These are phyloP conservation scores for Tulasnella sp. DNA, from an alignment of 768 basidiomycete species.

Conservation along the genomic window DNA sequence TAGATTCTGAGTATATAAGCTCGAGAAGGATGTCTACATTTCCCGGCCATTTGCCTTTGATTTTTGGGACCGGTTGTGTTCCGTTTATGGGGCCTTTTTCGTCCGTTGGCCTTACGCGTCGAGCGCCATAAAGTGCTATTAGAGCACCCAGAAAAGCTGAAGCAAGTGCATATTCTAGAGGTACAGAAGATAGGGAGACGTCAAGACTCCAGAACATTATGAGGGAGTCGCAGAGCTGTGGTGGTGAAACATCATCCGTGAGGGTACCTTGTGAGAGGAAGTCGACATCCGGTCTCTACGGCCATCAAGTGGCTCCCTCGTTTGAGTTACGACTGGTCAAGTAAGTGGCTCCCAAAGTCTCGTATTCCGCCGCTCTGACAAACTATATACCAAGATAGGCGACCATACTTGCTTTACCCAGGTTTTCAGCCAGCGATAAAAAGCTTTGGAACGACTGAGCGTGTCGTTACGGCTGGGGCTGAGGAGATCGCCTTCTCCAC, in stretches of 20 bases:
- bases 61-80: conserved; percentile 53
- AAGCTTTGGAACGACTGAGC: neutral
- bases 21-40: conserved; percentile 64
- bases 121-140: neutral
- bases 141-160: neutral
- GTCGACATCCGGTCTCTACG: conserved; percentile 7
- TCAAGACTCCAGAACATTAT: neutral
- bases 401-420: neutral
- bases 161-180: neutral
- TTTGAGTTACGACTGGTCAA: conserved; percentile 1
- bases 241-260: conserved; percentile 9
- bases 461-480: neutral
- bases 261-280: conserved; percentile 9
- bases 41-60: conserved; percentile 72
- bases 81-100: neutral
- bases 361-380: neutral
- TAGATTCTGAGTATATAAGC: conserved; percentile 54
- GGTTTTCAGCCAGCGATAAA: neutral
- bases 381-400: neutral
- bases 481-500: neutral
- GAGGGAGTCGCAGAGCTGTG: neutral
- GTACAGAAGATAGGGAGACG: neutral
- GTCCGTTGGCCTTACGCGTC: neutral
- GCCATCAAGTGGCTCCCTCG: conserved; percentile 1
- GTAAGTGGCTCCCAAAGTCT: conserved; percentile 1